Conservation (phyloP, 805 yeast species). For the Hyphopichia homilentoma region DNA sequence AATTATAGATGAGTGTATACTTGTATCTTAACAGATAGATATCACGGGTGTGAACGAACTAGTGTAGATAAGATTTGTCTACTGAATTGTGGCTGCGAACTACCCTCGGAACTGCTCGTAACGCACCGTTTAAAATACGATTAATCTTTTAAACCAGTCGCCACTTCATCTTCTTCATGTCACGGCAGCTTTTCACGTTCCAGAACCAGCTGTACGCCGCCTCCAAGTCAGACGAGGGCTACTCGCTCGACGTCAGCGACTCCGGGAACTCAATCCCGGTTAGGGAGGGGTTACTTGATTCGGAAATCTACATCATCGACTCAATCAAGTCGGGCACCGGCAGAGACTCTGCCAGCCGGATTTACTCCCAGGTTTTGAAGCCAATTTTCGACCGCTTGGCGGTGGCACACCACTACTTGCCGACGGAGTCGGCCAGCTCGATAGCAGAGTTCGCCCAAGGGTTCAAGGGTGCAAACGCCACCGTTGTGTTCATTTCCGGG, state of each 20-base stretch:
- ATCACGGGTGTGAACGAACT: too few species aligned
- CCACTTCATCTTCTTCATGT: too few species aligned
- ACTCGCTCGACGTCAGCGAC: conserved; percentile 1
- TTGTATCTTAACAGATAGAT: too few species aligned
- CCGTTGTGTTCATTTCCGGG: conserved; percentile 70
- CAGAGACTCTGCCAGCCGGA: conserved; percentile 21
- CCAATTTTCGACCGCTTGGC: conserved; percentile 45
- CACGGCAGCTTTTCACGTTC: too few species aligned
- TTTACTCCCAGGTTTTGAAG: conserved; percentile 39
- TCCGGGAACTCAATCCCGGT: background rate
- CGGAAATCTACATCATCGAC: conserved; percentile 37
- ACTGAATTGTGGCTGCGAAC: too few species aligned
- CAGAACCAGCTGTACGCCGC: conserved; percentile 10
- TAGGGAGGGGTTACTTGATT: background rate
- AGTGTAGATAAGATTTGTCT: too few species aligned
- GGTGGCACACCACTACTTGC: conserved; percentile 36
- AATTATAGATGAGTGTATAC: background rate
- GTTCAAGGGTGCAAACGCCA: conserved; percentile 23
- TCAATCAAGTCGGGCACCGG: conserved; percentile 50
- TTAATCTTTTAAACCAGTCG: too few species aligned
- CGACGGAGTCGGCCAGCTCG: conserved; percentile 38
- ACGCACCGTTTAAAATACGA: too few species aligned
- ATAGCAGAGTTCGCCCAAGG: conserved; percentile 37
- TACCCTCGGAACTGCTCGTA: too few species aligned
- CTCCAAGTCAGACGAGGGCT: conserved; percentile 3